These are phyloP conservation scores for Stenogyne calaminthoides DNA, from an alignment of 305 asterid genomes.

Conservation along the genomic window DNA sequence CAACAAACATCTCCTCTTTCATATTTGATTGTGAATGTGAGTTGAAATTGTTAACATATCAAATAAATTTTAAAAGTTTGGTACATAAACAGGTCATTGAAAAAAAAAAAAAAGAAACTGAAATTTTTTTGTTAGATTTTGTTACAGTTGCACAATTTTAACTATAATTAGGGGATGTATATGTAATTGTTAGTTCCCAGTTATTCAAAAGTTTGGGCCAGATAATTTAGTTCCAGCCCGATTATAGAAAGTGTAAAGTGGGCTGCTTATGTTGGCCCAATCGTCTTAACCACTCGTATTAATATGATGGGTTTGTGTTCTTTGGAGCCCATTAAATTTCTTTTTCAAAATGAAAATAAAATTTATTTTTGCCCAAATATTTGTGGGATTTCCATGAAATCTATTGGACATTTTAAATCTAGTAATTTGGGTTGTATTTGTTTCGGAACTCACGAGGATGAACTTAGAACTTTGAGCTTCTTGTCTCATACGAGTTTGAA, in stretches of 20 bases:
- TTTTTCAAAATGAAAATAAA: not conserved
- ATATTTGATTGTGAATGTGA: too few species aligned
- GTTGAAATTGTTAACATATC: too few species aligned
- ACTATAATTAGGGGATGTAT: not conserved
- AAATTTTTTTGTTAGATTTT: not conserved
- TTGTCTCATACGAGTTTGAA: too few species aligned
- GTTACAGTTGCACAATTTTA: not conserved
- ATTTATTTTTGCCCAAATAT: not conserved
- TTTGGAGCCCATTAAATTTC: not conserved
- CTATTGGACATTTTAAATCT: too few species aligned
- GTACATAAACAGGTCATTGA: too few species aligned
- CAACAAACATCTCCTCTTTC: too few species aligned
- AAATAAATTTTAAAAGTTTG: too few species aligned
- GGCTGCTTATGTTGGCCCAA: not conserved
- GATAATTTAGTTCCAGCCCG: not conserved
- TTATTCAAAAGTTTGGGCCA: not conserved
- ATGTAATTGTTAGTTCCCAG: not conserved
- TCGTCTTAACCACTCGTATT: not conserved
- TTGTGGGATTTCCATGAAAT: too few species aligned
- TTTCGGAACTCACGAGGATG: too few species aligned
- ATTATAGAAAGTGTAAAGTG: not conserved
- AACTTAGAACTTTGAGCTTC: too few species aligned
- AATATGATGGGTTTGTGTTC: not conserved
- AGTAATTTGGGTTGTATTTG: too few species aligned
- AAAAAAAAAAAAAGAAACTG: too few species aligned